phyloP scores from a whole-genome alignment of 2,329 filamentous ascomycete genomes.

The Chaetoscypha palmicola region DNA sequence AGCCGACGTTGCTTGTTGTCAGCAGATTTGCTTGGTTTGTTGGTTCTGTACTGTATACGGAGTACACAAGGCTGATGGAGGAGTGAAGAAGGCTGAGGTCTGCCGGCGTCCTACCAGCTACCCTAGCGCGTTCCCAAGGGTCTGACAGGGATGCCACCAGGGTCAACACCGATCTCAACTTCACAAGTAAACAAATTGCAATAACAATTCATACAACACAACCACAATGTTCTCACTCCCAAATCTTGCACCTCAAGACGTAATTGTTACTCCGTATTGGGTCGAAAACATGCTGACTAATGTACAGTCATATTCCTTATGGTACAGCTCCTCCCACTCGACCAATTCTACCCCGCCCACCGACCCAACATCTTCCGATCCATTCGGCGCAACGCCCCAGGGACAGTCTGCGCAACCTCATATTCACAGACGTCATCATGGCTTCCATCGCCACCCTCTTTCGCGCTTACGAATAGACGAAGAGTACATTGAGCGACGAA shows the following conservation, averaged over 20 bases:
- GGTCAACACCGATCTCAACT: no score
- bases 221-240: slow-evolving; percentile 51
- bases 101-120: background rate
- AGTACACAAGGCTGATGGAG: background rate
- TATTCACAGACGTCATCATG: slow-evolving; percentile 34
- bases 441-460: slow-evolving; percentile 54
- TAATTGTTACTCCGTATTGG: slow-evolving; percentile 35
- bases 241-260: slow-evolving; percentile 63
- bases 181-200: background rate
- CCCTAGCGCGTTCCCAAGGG: background rate
- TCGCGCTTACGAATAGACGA: slow-evolving; percentile 71
- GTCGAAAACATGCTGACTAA: slow-evolving; percentile 19
- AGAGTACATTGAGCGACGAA: slow-evolving; percentile 65
- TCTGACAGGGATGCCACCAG: no score
- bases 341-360: slow-evolving; percentile 30
- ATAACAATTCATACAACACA: background rate
- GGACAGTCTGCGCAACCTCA: slow-evolving; percentile 23
- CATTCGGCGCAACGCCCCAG: slow-evolving; percentile 8
- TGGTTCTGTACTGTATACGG: no score
- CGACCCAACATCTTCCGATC: slow-evolving; percentile 29
- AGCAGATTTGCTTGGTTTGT: no score
- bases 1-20: no score
- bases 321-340: slow-evolving; percentile 59
- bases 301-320: slow-evolving; percentile 62
- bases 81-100: background rate